phyloP scores from a whole-genome alignment of 306 rosid species.

The Malus orientalis region DNA sequence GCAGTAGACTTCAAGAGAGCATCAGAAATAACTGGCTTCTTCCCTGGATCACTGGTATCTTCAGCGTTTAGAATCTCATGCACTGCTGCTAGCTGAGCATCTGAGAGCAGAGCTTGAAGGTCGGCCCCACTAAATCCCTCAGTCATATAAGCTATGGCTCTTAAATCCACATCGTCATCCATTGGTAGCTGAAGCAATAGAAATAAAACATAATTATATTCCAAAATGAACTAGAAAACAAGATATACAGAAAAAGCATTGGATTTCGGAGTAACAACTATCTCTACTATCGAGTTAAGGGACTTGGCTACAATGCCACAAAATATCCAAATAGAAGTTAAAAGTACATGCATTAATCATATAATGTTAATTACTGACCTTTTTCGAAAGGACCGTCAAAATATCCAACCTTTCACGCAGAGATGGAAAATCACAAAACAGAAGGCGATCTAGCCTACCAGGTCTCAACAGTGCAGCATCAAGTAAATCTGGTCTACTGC shows the following conservation, averaged over 20 bases:
- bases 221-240: too few species aligned
- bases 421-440: slow-evolving; percentile 90
- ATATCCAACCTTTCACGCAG: slow-evolving; percentile 70
- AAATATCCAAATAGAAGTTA: neutral
- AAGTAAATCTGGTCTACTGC: slow-evolving; percentile 98
- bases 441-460: slow-evolving; percentile 91
- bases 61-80: slow-evolving; percentile 59
- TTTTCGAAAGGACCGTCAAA: slow-evolving; percentile 73
- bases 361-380: slow-evolving; percentile 41
- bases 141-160: slow-evolving; percentile 60
- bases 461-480: slow-evolving; percentile 96
- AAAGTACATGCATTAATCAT: neutral
- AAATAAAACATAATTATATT: neutral
- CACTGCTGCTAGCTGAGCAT: slow-evolving; percentile 95
- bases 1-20: slow-evolving; percentile 55
- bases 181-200: slow-evolving; percentile 52
- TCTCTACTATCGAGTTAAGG: too few species aligned
- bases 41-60: slow-evolving; percentile 27
- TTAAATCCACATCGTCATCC: slow-evolving; percentile 66
- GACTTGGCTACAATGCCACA: neutral
- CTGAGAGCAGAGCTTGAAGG: slow-evolving; percentile 94
- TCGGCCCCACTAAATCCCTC: slow-evolving; percentile 98
- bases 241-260: too few species aligned
- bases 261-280: too few species aligned
- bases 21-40: slow-evolving; percentile 62